Evolutionary conservation across 2,329 filamentous ascomycete species (phyloP).

Genomic region (Bipolaris bicolor): DNA sequence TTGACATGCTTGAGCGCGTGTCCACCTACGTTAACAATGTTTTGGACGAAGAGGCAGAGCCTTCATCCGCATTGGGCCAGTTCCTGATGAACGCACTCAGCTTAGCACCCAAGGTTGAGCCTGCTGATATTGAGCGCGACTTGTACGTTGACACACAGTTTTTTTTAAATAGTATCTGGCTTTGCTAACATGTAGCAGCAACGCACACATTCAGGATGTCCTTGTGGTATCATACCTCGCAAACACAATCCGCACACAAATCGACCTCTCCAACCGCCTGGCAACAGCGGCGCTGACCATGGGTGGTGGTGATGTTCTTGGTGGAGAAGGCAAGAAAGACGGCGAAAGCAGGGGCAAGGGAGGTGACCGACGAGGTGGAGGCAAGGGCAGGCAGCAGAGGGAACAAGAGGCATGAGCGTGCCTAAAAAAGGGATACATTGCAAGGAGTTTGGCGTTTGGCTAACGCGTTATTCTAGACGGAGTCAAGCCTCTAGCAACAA

Average conservation of each 20-base stretch:
- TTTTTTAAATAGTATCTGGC: not conserved
- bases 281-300: constrained; percentile 67
- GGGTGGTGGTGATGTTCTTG: constrained; percentile 49
- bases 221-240: constrained; percentile 97
- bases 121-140: constrained; percentile 88
- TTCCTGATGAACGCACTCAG: constrained; percentile 93
- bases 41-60: constrained; percentile 88
- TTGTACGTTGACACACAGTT: constrained; percentile 64
- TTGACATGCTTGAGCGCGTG: constrained; percentile 88
- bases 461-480: constrained; percentile 15
- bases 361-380: constrained; percentile 39
- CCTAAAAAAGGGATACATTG: constrained; percentile 18
- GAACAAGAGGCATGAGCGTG: constrained; percentile 41
- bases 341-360: constrained; percentile 41
- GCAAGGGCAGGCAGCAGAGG: constrained; percentile 44
- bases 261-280: constrained; percentile 94
- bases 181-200: constrained; percentile 60
- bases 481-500: not conserved
- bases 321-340: constrained; percentile 44
- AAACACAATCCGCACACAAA: constrained; percentile 98
- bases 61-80: constrained; percentile 90
- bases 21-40: constrained; percentile 92
- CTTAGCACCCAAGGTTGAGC: constrained; percentile 91
- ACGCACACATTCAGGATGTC: constrained; percentile 99
- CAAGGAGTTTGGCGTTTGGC: constrained; percentile 31